Percentiles rank a stretch among this genome's conserved stretches.
phyloP scores from a whole-genome alignment of 2,329 filamentous ascomycete genomes.

The Aspergillus fischeri region DNA sequence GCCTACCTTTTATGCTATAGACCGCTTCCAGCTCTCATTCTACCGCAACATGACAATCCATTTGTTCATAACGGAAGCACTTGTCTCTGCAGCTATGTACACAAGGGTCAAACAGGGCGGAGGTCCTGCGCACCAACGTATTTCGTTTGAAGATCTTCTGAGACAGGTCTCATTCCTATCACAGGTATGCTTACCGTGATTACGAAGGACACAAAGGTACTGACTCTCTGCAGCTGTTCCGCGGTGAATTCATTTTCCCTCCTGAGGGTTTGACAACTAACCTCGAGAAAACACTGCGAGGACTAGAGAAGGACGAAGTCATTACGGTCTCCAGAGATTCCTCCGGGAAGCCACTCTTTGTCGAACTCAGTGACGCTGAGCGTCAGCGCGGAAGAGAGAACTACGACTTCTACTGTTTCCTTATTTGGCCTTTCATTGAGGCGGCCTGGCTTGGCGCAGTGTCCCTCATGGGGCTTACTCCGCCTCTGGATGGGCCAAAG shows the following conservation, averaged over 20 bases:
- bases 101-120: constrained; percentile 85
- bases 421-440: constrained; percentile 98
- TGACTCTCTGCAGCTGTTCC: constrained; percentile 62
- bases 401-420: constrained; percentile 97
- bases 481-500: constrained; percentile 57
- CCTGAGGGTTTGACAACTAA: constrained; percentile 78
- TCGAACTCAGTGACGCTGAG: constrained; percentile 75
- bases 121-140: constrained; percentile 74
- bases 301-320: constrained; percentile 74
- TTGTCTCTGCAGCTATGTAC: constrained; percentile 89
- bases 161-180: constrained; percentile 86
- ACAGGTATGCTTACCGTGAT: constrained; percentile 39
- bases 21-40: constrained; percentile 94
- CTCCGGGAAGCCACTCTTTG: constrained; percentile 53
- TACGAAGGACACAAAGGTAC: not conserved
- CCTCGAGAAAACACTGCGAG: constrained; percentile 70
- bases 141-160: constrained; percentile 67
- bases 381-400: constrained; percentile 80
- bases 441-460: constrained; percentile 88
- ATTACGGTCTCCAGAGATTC: constrained; percentile 61
- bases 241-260: constrained; percentile 95
- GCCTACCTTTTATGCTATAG: constrained; percentile 89
- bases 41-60: constrained; percentile 99
- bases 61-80: constrained; percentile 87
- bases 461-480: constrained; percentile 79